phyloP scores from a whole-genome alignment of 2,329 filamentous ascomycete species.

The Endoconidiophora laricicola region DNA sequence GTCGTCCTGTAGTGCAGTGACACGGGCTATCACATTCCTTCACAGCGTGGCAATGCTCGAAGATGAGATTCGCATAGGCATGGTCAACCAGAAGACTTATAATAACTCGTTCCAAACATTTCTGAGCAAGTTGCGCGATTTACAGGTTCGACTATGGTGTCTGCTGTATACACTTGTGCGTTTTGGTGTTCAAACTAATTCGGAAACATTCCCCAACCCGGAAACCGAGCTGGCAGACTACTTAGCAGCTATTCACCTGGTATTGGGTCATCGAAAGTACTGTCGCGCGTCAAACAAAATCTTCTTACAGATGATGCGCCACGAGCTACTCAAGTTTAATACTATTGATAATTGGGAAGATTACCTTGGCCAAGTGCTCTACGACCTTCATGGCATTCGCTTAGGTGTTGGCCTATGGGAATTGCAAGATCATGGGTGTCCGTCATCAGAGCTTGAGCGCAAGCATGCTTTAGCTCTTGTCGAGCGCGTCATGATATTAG shows the following conservation, averaged over 20 bases:
- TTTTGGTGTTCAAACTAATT: constrained; percentile 44
- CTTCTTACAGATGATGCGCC: constrained; percentile 76
- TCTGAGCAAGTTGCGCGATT: constrained; percentile 60
- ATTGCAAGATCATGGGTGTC: constrained; percentile 64
- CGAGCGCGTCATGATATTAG: constrained; percentile 67
- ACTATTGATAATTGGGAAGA: constrained; percentile 69
- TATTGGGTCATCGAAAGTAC: constrained; percentile 65
- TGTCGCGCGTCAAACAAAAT: constrained; percentile 76
- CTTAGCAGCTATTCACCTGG: constrained; percentile 66
- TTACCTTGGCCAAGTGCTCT: constrained; percentile 72
- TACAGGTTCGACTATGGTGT: constrained; percentile 78
- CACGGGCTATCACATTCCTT: constrained; percentile 54
- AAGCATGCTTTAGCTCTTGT: constrained; percentile 66
- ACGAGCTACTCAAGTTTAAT: constrained; percentile 62
- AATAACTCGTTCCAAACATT: constrained; percentile 35
- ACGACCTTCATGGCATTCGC: constrained; percentile 67
- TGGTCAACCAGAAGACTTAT: constrained; percentile 42
- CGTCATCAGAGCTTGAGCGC: constrained; percentile 60
- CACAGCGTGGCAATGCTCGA: constrained; percentile 70
- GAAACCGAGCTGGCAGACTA: constrained; percentile 63
- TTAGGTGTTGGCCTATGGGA: constrained; percentile 51
- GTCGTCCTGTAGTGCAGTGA: constrained; percentile 54
- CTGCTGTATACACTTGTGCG: constrained; percentile 68
- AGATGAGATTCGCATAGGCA: constrained; percentile 68
- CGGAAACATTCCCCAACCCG: constrained; percentile 46